These are phyloP conservation scores for Salicornia ramosissima DNA, from an alignment of 148 eudicot genomes.

Conservation along the genomic window DNA sequence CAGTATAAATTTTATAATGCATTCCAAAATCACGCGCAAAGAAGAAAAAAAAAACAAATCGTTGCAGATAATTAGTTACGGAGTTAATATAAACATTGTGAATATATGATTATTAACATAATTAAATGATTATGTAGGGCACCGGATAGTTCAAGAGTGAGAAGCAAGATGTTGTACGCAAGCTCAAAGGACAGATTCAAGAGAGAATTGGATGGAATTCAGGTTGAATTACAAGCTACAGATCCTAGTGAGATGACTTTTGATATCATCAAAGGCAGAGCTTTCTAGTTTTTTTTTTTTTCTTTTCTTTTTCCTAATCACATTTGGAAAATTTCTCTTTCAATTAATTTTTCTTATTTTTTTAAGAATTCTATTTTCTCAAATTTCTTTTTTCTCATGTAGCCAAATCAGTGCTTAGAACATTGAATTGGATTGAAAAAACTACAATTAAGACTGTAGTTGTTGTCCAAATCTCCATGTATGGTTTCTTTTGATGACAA, in stretches of 20 bases:
- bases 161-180: constrained; percentile 49
- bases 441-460: not conserved
- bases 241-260: constrained; percentile 46
- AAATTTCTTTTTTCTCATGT: too few species aligned
- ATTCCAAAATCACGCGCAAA: too few species aligned
- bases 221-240: constrained; percentile 43
- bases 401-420: too few species aligned
- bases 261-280: constrained; percentile 36
- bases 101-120: too few species aligned
- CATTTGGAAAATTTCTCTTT: not conserved
- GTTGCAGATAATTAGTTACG: too few species aligned
- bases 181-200: constrained; percentile 47
- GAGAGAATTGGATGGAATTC: constrained; percentile 44
- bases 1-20: too few species aligned
- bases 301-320: too few species aligned
- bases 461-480: constrained; percentile 1
- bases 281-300: constrained; percentile 15
- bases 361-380: too few species aligned
- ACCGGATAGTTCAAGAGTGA: constrained; percentile 41
- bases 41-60: too few species aligned
- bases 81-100: too few species aligned
- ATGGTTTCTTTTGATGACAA: not conserved
- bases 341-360: not conserved
- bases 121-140: constrained; percentile 24
- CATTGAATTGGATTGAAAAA: not conserved